Evolutionary conservation across 257 asterid species (phyloP), one percentile per base, ranked within the genome.

Genomic region (Scutellaria baicalensis): DNA sequence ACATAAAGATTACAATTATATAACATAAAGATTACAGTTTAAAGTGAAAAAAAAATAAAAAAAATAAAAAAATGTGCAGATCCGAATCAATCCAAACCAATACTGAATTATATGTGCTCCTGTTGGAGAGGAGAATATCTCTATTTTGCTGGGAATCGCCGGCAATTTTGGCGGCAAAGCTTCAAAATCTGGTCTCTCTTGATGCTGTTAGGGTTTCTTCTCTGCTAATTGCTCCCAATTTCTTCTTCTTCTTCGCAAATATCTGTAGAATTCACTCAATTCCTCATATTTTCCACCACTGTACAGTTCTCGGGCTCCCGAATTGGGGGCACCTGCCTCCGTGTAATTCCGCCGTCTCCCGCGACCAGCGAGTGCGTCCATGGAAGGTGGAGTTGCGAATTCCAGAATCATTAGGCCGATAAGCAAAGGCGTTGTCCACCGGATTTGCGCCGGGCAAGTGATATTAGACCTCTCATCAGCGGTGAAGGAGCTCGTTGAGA

Each of bases 401-500:
- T 76, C 86, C 1, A 74, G 75, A 7, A 57, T 59, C 42, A 91
- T 94, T 71, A 83, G 82, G 77, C 85, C 96, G 20, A 88, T 94
- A 71, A 81, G 80, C 77, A 94, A 84, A 69, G 80, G 83, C 49
- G 88, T 84, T 4, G 96, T 87, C 69, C 97, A 89, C 81, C 80
- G 91, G 20, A 91, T 94, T 50, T 87, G 93, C 78, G 85, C 99
- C 8, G 97, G 99, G 6, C 97, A 94, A 75, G 97, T 94, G 55
- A 91, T 94, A 40, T 11, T 94, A 6, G 97, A 88, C 89, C 96
- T 94, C 52, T 82, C 97, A 33, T 91, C 99, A 39, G 97, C 97
- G 45, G 97, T 94, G 62, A 94, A 91, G 90, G 99, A 91, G 84
- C 93, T 94, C 74, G 95, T 94, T 9, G 99, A 94, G 84, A 94